Percentiles rank a stretch among this genome's conserved stretches.
Evolutionary conservation across 2,329 filamentous ascomycete species (phyloP).

Genomic region (Zalaria sp.): DNA sequence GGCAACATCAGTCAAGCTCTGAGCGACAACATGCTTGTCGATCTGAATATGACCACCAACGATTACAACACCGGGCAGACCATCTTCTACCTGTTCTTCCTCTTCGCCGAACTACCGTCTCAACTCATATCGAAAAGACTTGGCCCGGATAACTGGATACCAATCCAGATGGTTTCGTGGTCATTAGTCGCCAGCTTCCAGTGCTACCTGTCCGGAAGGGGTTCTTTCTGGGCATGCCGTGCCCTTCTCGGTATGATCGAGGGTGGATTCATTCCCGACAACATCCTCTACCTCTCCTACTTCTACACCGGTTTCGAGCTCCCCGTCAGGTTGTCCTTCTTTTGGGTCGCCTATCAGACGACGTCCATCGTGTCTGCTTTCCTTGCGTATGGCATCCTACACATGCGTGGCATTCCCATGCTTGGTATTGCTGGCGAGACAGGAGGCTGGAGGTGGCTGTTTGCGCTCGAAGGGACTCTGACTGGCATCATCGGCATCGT

Average conservation of each 20-base stretch:
- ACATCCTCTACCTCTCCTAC: constrained; percentile 56
- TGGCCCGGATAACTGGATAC: constrained; percentile 13
- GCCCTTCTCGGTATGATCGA: constrained; percentile 30
- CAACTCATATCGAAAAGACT: constrained; percentile 15
- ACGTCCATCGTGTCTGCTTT: constrained; percentile 44
- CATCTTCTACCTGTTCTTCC: constrained; percentile 31
- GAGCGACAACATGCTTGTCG: constrained; percentile 47
- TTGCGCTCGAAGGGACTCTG: constrained; percentile 30
- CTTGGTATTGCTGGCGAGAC: constrained; percentile 30
- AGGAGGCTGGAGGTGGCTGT: constrained; percentile 42
- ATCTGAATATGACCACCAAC: constrained; percentile 32
- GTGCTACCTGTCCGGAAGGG: constrained; percentile 16
- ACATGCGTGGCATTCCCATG: constrained; percentile 25
- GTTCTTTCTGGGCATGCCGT: constrained; percentile 28
- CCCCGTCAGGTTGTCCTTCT: constrained; percentile 50
- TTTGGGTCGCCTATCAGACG: constrained; percentile 53
- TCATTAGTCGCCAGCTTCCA: constrained; percentile 11
- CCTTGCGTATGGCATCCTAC: constrained; percentile 40
- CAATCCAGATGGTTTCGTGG: constrained; percentile 18
- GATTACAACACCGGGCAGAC: constrained; percentile 29
- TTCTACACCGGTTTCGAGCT: constrained; percentile 63
- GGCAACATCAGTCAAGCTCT: constrained; percentile 48
- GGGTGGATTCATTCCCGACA: constrained; percentile 46
- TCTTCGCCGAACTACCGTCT: constrained; percentile 20
- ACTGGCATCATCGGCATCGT: constrained; percentile 41